A percentile compares a stretch with the other conserved stretches of the same genome.
Conservation (phyloP, 352 stramenopile species). For the Globisporangium echinulatum region DNA sequence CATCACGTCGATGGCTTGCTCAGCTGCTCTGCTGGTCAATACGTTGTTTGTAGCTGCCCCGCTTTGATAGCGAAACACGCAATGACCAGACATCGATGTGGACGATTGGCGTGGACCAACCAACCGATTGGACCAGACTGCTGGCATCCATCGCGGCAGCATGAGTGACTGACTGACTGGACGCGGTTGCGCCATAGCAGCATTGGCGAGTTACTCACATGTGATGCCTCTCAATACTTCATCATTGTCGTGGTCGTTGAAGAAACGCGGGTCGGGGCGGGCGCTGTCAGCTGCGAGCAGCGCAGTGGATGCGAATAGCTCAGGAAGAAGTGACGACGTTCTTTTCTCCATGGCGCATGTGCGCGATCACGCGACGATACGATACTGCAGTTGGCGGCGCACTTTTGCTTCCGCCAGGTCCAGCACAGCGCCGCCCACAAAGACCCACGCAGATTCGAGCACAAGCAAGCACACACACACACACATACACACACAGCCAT, state of each 20-base stretch:
- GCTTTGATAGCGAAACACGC: no score
- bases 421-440: neutral
- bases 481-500: neutral
- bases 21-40: no score
- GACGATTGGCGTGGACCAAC: no score
- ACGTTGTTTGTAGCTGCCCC: no score
- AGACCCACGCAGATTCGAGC: neutral
- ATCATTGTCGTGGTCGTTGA: neutral
- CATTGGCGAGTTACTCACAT: slow-evolving; percentile 4
- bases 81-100: no score
- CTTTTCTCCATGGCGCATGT: neutral
- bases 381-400: neutral
- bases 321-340: neutral
- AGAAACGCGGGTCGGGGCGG: neutral
- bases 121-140: no score
- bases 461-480: neutral
- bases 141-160: no score
- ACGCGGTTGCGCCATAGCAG: neutral
- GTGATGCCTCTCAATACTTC: slow-evolving; percentile 2
- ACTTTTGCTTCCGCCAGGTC: slow-evolving; percentile 5
- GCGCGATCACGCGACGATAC: neutral
- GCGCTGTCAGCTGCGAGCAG: neutral
- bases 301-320: neutral
- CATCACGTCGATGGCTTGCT: no score
- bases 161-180: no score